Evolutionary conservation across 495 filamentous ascomycete genomes (phyloP).

Genomic region (Penicillium goetzii): DNA sequence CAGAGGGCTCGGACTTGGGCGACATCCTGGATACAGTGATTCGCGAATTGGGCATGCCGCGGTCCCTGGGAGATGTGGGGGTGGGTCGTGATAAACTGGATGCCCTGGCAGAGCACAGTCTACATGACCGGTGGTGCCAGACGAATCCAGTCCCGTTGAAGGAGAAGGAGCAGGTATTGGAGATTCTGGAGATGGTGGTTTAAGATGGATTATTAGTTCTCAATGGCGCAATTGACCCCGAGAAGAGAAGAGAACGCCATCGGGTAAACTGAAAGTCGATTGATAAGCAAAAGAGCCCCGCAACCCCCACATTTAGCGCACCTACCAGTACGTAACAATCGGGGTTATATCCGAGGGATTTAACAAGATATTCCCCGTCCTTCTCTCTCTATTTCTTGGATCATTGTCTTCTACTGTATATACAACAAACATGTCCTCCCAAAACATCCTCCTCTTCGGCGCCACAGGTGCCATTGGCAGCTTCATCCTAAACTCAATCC

Average conservation of each 20-base stretch:
- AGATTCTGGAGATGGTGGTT: conserved; percentile 56
- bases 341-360: background rate
- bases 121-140: conserved; percentile 55
- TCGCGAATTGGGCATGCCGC: conserved; percentile 57
- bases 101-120: conserved; percentile 52
- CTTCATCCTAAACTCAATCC: conserved; percentile 63
- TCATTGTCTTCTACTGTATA: background rate
- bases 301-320: conserved; percentile 14
- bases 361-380: background rate
- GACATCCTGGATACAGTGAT: conserved; percentile 60
- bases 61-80: conserved; percentile 58
- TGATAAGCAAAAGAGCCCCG: conserved; percentile 31
- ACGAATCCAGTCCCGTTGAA: conserved; percentile 55
- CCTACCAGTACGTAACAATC: background rate
- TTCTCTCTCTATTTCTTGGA: background rate
- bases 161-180: conserved; percentile 55
- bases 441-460: conserved; percentile 67
- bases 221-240: background rate
- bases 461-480: conserved; percentile 70
- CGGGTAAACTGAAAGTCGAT: conserved; percentile 10
- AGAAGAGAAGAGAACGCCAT: background rate
- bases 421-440: conserved; percentile 23
- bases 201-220: conserved; percentile 10
- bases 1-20: conserved; percentile 49
- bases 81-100: conserved; percentile 57